These are phyloP conservation scores for Sporothrix curviconia DNA, from an alignment of 2,329 filamentous ascomycete species.

Conservation along the genomic window DNA sequence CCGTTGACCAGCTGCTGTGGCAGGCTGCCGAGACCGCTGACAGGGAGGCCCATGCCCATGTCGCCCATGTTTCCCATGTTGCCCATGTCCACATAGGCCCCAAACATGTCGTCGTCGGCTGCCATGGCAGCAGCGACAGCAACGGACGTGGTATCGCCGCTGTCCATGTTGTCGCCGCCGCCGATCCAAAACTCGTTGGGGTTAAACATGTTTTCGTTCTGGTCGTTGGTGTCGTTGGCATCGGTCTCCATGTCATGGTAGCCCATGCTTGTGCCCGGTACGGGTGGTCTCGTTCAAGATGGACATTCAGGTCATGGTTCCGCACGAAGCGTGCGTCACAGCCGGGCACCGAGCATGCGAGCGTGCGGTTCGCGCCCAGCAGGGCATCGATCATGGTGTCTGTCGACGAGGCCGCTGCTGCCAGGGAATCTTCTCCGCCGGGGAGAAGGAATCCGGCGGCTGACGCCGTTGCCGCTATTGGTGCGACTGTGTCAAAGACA, in stretches of 20 bases:
- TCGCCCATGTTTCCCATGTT: neutral
- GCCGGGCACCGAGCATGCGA: slow-evolving; percentile 36
- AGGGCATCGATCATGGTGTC: slow-evolving; percentile 30
- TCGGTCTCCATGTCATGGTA: neutral
- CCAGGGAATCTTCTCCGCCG: slow-evolving; percentile 29
- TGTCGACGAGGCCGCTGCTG: no score
- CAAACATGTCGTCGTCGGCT: slow-evolving; percentile 6
- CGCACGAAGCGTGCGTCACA: slow-evolving; percentile 44
- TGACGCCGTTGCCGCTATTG: no score
- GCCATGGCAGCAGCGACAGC: neutral
- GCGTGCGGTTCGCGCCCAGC: slow-evolving; percentile 33
- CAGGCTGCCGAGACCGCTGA: neutral
- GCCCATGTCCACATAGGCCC: slow-evolving; percentile 5
- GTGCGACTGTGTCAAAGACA: slow-evolving; percentile 14
- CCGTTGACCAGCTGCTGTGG: neutral
- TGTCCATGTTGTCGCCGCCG: neutral
- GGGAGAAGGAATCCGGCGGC: no score
- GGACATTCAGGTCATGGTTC: slow-evolving; percentile 43
- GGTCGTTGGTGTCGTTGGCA: neutral
- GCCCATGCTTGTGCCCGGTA: no score
- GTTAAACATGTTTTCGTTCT: neutral
- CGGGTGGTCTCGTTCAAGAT: slow-evolving; percentile 32
- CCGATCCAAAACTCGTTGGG: slow-evolving; percentile 17
- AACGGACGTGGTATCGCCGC: neutral
- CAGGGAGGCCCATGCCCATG: neutral